phyloP scores from a whole-genome alignment of 202 grass and related monocot species.

The Schoenoplectus triqueter region DNA sequence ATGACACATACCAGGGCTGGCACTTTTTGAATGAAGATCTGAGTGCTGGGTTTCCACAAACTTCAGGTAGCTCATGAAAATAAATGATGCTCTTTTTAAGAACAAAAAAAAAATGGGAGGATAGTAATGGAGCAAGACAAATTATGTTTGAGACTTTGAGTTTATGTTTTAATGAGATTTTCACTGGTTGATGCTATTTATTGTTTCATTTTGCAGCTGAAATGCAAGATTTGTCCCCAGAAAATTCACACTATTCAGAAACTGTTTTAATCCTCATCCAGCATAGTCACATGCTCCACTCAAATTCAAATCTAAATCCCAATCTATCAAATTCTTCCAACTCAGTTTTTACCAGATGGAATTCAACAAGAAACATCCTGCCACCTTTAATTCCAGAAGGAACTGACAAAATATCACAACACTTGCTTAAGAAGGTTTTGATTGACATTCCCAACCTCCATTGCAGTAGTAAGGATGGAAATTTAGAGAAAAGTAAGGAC shows the following conservation, averaged over 20 bases:
- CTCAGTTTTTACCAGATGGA: slow-evolving; percentile 73
- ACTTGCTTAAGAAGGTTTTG: slow-evolving; percentile 59
- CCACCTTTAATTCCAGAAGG: slow-evolving; percentile 5
- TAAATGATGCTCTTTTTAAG: background rate
- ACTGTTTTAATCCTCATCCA: slow-evolving; percentile 63
- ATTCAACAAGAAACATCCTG: slow-evolving; percentile 17
- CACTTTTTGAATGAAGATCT: slow-evolving; percentile 58
- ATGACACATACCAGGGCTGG: slow-evolving; percentile 54
- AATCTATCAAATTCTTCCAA: slow-evolving; percentile 39
- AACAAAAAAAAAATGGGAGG: background rate
- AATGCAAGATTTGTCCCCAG: slow-evolving; percentile 55
- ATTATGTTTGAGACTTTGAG: background rate
- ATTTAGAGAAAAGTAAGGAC: slow-evolving; percentile 45
- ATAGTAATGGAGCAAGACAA: background rate
- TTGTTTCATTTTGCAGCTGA: slow-evolving; percentile 31
- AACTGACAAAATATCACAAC: slow-evolving; percentile 45
- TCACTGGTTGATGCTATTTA: background rate
- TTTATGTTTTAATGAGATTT: slow-evolving; percentile 27
- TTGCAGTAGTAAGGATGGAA: slow-evolving; percentile 35
- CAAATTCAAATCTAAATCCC: slow-evolving; percentile 25
- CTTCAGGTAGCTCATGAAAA: slow-evolving; percentile 51
- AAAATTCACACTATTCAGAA: slow-evolving; percentile 69
- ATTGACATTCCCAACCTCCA: slow-evolving; percentile 33
- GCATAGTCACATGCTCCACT: slow-evolving; percentile 36
- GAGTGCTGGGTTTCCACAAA: slow-evolving; percentile 40